Percentiles rank a stretch among this genome's conserved stretches.
Conservation (phyloP, 768 basidiomycete species). For the Leccinum uliginosum region DNA sequence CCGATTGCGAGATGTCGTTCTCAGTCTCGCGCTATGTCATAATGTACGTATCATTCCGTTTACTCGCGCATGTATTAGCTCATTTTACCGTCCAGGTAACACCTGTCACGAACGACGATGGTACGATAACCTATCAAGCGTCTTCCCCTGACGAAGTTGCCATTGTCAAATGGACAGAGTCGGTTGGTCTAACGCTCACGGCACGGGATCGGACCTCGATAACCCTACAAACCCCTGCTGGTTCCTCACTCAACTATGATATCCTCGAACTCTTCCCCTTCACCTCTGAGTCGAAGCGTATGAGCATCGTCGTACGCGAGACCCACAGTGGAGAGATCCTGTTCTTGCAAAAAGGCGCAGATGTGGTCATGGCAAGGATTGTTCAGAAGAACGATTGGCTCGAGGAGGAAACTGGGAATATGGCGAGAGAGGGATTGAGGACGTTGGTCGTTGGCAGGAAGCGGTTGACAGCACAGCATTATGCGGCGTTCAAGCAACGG, state of each 20-base stretch:
- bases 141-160: conserved; percentile 99
- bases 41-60: conserved; percentile 53
- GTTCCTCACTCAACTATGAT: conserved; percentile 64
- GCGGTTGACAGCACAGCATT: conserved; percentile 62
- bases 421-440: conserved; percentile 93
- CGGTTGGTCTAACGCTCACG: conserved; percentile 84
- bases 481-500: conserved; percentile 63
- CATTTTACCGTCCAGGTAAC: conserved; percentile 68
- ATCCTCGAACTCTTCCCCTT: conserved; percentile 96
- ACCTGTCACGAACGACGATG: conserved; percentile 92
- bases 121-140: conserved; percentile 93
- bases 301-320: conserved; percentile 96
- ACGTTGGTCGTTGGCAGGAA: conserved; percentile 93
- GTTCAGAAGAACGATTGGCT: conserved; percentile 98
- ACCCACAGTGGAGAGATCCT: conserved; percentile 67
- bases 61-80: neutral
- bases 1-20: conserved; percentile 85
- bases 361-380: conserved; percentile 95
- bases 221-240: conserved; percentile 70
- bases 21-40: conserved; percentile 93
- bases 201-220: conserved; percentile 91
- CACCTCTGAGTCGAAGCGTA: conserved; percentile 97
- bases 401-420: conserved; percentile 97
- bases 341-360: conserved; percentile 96
- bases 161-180: conserved; percentile 96